Conservation (phyloP, 768 basidiomycete genomes). For the Boletus barrowsii region DNA sequence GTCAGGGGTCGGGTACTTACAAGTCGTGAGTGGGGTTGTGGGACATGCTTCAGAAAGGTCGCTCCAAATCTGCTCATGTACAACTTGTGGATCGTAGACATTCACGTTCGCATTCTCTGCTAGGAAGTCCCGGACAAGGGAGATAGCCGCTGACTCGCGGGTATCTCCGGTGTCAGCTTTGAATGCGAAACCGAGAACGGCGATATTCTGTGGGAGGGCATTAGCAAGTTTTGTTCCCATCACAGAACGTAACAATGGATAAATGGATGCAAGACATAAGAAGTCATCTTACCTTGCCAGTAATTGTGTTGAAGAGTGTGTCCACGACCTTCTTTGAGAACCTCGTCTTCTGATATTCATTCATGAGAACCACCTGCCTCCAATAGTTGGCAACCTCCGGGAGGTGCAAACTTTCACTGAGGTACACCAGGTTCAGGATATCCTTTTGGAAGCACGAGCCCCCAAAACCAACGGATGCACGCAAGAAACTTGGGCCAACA, state of each 20-base stretch:
- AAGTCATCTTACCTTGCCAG: constrained; percentile 65
- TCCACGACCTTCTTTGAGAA: constrained; percentile 97
- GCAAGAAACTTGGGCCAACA: constrained; percentile 93
- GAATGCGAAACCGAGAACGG: constrained; percentile 97
- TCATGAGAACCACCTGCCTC: constrained; percentile 96
- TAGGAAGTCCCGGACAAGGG: constrained; percentile 90
- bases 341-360: constrained; percentile 95
- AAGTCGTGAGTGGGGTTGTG: constrained; percentile 53
- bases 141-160: constrained; percentile 94
- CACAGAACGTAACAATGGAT: not conserved
- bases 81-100: constrained; percentile 91
- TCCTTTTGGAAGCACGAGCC: constrained; percentile 99
- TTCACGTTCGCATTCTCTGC: constrained; percentile 83
- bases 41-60: constrained; percentile 74
- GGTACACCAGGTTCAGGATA: constrained; percentile 97
- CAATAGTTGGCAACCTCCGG: constrained; percentile 98
- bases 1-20: constrained; percentile 42
- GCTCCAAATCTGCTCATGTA: constrained; percentile 81
- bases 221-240: constrained; percentile 7
- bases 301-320: constrained; percentile 97
- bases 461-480: constrained; percentile 94
- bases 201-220: constrained; percentile 62
- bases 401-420: constrained; percentile 90
- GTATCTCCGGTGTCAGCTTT: constrained; percentile 99
- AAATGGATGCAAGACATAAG: not conserved